A percentile compares a stretch with the other conserved stretches of the same genome.
Conservation (phyloP, 495 filamentous ascomycete species). For the Pseudoneurospora amorphoporcata region DNA sequence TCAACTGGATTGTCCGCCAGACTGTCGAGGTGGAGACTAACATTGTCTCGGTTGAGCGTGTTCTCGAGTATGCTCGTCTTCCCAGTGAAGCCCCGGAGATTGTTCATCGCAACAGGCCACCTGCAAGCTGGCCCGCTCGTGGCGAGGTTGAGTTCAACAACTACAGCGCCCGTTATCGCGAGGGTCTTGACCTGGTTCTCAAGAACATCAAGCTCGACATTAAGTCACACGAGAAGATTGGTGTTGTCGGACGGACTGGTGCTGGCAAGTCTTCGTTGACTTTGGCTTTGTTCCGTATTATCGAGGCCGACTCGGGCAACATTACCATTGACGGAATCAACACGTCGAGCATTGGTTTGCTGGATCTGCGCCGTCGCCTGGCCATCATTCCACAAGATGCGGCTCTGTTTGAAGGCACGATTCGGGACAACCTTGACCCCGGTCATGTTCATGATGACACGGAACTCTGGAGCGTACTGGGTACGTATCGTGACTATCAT, state of each 20-base stretch:
- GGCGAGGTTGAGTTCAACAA: slow-evolving; percentile 86
- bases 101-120: slow-evolving; percentile 74
- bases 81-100: slow-evolving; percentile 95
- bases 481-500: slow-evolving; percentile 43
- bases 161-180: slow-evolving; percentile 87
- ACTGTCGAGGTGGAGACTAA: slow-evolving; percentile 99
- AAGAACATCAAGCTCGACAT: slow-evolving; percentile 87
- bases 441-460: slow-evolving; percentile 93
- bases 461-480: slow-evolving; percentile 92
- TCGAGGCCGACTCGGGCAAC: slow-evolving; percentile 69
- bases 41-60: slow-evolving; percentile 96
- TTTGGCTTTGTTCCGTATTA: slow-evolving; percentile 88
- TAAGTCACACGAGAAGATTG: slow-evolving; percentile 94
- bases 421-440: slow-evolving; percentile 94
- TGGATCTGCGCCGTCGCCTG: slow-evolving; percentile 79
- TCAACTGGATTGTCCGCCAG: slow-evolving; percentile 99
- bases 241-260: slow-evolving; percentile 91
- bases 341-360: slow-evolving; percentile 79
- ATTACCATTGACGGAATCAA: slow-evolving; percentile 85
- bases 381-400: slow-evolving; percentile 99
- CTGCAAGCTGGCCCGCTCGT: slow-evolving; percentile 83
- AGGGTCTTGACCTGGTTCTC: slow-evolving; percentile 80
- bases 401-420: slow-evolving; percentile 89
- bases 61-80: slow-evolving; percentile 88
- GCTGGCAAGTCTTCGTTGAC: slow-evolving; percentile 96